Evolutionary conservation across 495 filamentous ascomycete species (phyloP), one percentile per base, ranked within the genome.

Genomic region (Penicillium soppii): DNA sequence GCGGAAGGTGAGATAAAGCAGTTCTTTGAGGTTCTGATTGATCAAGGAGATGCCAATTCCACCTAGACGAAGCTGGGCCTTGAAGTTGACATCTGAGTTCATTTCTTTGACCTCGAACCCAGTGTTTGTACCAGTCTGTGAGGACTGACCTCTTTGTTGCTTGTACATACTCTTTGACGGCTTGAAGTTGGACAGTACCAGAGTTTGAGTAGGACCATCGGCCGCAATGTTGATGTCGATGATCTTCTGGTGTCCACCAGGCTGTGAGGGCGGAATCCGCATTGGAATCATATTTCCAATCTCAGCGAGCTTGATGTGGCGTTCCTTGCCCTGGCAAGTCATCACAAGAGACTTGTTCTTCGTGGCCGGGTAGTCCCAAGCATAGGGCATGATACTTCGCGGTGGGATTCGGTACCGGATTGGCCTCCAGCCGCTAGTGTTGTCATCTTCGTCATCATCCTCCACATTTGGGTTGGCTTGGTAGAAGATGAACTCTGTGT

Each of bases 281-380:
- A 95, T 89, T 4, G 92, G 92, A 48, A 96, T 83, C 63, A 94
- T 70, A 52, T 96, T 97, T 33, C 94, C 94, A 60, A 98, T 98
- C 62, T 98, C 94, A 20, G 92, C 89, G 46, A 98, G 83, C 64
- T 90, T 95, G 59, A 98, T 87, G 63, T 94, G 89, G 37, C 92
- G 80, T 56, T 92, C 88, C 66, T 87, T 92, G 43, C 83, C 84
- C 59, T 87, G 83, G 19, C 87, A 86, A 33, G 72, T 85, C 62
- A 98, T 78, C 36, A 96, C 82, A 27, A 97, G 80, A 63, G 96
- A 92, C 66, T 94, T 96, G 69, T 87, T 87, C 70, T 95, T 96
- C n/a, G 91, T 90, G 5, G 94, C 91, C 2, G 94, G 94, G 71
- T 94, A 97, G 65, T 98, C 95, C 94, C 94, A 98, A 23, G 94